Evolutionary conservation across 331 rosid species (phyloP).

Genomic region (Saraca asoca): DNA sequence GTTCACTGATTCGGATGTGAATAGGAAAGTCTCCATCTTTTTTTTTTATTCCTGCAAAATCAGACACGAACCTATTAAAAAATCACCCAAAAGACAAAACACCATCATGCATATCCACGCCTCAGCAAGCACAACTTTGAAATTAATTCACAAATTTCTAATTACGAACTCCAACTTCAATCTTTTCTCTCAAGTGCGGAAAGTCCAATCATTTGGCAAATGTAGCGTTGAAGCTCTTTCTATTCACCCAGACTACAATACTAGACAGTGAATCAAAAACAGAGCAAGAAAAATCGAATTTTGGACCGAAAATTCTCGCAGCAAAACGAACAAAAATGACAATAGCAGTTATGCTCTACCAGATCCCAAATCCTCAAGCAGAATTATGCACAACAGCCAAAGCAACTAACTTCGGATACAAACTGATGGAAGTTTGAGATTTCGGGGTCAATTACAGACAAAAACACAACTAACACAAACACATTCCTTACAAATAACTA

Average conservation of each 20-base stretch:
- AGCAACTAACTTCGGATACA: neutral
- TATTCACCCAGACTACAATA: neutral
- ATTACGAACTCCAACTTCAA: neutral
- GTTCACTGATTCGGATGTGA: too few relatives aligned
- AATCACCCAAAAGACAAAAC: neutral
- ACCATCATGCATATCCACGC: neutral
- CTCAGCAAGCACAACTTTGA: neutral
- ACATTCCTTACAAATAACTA: neutral
- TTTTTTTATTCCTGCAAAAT: too few relatives aligned
- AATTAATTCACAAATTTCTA: neutral
- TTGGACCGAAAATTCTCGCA: neutral
- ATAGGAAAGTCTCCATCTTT: too few relatives aligned
- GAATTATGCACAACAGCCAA: neutral
- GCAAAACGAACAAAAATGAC: neutral
- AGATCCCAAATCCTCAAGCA: slow-evolving; percentile 31
- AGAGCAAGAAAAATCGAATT: neutral
- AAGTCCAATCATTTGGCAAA: slow-evolving; percentile 3
- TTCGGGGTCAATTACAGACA: neutral
- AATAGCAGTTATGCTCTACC: neutral
- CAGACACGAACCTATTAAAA: neutral
- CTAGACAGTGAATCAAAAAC: neutral
- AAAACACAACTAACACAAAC: neutral
- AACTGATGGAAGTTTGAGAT: neutral
- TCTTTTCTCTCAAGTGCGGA: neutral
- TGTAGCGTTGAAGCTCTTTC: neutral